These are phyloP conservation scores for Chlorella sp. DNA, from an alignment of 139 green algal species.

Conservation along the genomic window DNA sequence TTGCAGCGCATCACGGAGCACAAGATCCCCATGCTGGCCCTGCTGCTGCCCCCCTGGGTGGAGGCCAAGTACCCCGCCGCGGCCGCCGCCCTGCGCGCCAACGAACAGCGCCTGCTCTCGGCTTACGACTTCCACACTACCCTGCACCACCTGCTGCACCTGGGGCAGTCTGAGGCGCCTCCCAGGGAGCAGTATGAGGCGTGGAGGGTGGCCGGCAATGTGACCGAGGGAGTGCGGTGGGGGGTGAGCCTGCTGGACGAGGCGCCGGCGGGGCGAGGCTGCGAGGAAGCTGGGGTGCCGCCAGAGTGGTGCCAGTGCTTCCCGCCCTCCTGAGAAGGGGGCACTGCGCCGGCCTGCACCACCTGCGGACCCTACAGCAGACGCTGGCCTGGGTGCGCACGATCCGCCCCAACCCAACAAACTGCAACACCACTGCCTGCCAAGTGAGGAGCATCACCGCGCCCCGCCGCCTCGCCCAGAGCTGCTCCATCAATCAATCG, in stretches of 20 bases:
- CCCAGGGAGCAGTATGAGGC: neutral
- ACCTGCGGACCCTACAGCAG: too few species aligned
- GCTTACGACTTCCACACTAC: slow-evolving; percentile 13
- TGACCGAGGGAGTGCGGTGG: slow-evolving; percentile 13
- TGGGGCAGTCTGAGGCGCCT: neutral
- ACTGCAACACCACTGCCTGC: too few species aligned
- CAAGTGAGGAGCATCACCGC: too few species aligned
- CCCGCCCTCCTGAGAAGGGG: neutral
- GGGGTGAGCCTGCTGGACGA: neutral
- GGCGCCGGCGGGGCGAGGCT: slow-evolving; percentile 2
- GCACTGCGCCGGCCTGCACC: too few species aligned
- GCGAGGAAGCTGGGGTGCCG: slow-evolving; percentile 17
- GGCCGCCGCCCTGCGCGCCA: slow-evolving; percentile 5
- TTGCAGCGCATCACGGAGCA: slow-evolving; percentile 1
- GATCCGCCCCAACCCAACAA: too few species aligned
- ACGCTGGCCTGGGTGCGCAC: too few species aligned
- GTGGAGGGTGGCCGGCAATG: neutral
- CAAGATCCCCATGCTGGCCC: slow-evolving; percentile 18
- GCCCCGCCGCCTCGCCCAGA: too few species aligned
- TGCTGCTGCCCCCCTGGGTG: slow-evolving; percentile 22
- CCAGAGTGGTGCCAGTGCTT: slow-evolving; percentile 17
- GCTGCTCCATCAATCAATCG: too few species aligned
- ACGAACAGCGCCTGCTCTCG: slow-evolving; percentile 15
- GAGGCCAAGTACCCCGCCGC: neutral
- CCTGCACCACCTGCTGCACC: slow-evolving; percentile 34